phyloP scores from a whole-genome alignment of 1,139 yeast species.

The Magnusiomyces suaveolens region DNA sequence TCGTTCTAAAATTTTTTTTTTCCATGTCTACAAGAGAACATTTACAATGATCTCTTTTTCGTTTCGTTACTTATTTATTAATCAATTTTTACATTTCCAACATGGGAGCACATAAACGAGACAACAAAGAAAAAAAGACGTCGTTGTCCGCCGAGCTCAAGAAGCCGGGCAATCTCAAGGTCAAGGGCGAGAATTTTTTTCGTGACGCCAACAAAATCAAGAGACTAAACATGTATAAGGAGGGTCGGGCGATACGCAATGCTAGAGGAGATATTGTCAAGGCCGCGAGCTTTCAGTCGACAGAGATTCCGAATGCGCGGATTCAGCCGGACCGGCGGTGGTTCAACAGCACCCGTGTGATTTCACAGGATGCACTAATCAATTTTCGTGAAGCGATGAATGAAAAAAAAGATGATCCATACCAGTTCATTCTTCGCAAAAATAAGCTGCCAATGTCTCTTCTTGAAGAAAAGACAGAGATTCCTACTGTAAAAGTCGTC shows the following conservation, averaged over 20 bases:
- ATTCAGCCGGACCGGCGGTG: constrained; percentile 94
- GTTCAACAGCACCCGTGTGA: constrained; percentile 96
- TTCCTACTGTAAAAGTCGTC: constrained; percentile 69
- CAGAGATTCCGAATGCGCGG: constrained; percentile 82
- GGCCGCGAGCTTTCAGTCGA: constrained; percentile 83
- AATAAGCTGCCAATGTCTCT: constrained; percentile 94
- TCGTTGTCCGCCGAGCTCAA: constrained; percentile 32
- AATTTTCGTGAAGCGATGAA: constrained; percentile 95
- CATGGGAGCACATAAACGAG: constrained; percentile 79
- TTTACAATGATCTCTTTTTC: too few relatives aligned
- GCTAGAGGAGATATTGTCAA: constrained; percentile 76
- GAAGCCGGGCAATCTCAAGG: constrained; percentile 64
- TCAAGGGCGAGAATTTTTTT: constrained; percentile 95
- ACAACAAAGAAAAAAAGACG: constrained; percentile 71
- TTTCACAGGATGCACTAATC: constrained; percentile 89
- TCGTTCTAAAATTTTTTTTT: too few relatives aligned
- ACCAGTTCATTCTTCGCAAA: constrained; percentile 77
- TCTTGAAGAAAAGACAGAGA: constrained; percentile 63
- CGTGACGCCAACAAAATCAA: constrained; percentile 85
- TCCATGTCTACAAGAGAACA: too few relatives aligned
- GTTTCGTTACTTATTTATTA: too few relatives aligned
- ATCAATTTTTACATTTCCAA: constrained; percentile 33
- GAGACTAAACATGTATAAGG: constrained; percentile 83
- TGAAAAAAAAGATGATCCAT: constrained; percentile 74
- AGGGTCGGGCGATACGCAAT: constrained; percentile 79